These are phyloP conservation scores for Sugiyamaella xylanicola DNA, from an alignment of 1,139 yeast genomes.

Conservation along the genomic window DNA sequence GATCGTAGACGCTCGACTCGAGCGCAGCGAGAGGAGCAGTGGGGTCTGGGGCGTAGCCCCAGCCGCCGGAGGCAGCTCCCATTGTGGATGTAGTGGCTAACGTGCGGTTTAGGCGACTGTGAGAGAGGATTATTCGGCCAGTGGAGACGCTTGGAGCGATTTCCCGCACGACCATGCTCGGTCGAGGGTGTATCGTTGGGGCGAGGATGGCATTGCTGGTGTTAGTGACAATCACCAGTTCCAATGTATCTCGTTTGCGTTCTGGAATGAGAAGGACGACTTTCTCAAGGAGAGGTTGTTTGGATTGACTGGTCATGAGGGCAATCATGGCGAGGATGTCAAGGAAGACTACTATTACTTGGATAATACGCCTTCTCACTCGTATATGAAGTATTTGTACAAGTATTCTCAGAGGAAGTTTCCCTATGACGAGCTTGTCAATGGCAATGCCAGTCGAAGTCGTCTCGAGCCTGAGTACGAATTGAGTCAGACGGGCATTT, in stretches of 20 bases:
- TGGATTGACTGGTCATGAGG: conserved; percentile 91
- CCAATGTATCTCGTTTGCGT: conserved; percentile 74
- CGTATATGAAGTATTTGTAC: conserved; percentile 89
- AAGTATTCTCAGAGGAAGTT: conserved; percentile 86
- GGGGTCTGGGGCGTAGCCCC: conserved; percentile 14
- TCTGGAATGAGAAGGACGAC: conserved; percentile 91
- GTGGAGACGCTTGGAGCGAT: conserved; percentile 92
- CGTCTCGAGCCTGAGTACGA: conserved; percentile 72
- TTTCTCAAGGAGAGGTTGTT: conserved; percentile 84
- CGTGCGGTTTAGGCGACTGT: conserved; percentile 83
- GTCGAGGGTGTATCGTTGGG: conserved; percentile 90
- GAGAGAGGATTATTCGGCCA: conserved; percentile 79
- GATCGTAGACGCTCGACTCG: too few relatives aligned
- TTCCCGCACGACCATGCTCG: conserved; percentile 88
- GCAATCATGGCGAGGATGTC: conserved; percentile 96
- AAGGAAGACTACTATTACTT: conserved; percentile 82
- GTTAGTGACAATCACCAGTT: conserved; percentile 83
- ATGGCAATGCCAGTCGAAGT: conserved; percentile 65
- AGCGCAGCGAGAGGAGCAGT: too few relatives aligned
- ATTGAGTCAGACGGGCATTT: conserved; percentile 72
- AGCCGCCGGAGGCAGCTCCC: conserved; percentile 19
- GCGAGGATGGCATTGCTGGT: conserved; percentile 95
- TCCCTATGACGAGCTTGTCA: conserved; percentile 78
- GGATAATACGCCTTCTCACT: conserved; percentile 92
- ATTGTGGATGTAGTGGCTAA: too few relatives aligned